phyloP scores from a whole-genome alignment of 345 rosid genomes.

The Triadica sebifera region DNA sequence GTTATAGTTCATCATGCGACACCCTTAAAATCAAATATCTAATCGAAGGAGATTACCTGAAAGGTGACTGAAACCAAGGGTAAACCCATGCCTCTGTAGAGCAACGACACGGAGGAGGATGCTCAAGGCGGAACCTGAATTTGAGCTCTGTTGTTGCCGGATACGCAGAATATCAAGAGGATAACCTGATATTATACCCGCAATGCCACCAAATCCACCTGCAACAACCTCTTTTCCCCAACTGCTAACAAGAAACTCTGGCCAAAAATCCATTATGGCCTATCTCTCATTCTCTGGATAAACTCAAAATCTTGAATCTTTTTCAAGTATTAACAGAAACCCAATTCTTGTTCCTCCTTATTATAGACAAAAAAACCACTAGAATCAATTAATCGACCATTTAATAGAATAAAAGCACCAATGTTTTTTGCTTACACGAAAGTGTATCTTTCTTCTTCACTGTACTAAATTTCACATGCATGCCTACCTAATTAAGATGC shows the following conservation, averaged over 20 bases:
- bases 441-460: too few species aligned
- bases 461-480: too few species aligned
- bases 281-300: slow-evolving; percentile 13
- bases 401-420: too few species aligned
- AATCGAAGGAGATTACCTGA: slow-evolving; percentile 47
- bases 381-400: not conserved
- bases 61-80: slow-evolving; percentile 93
- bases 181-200: slow-evolving; percentile 84
- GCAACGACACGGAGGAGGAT: slow-evolving; percentile 59
- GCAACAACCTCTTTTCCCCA: slow-evolving; percentile 88
- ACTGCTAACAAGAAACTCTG: slow-evolving; percentile 80
- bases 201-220: slow-evolving; percentile 90
- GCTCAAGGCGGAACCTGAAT: slow-evolving; percentile 66
- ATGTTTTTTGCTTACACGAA: too few species aligned
- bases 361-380: not conserved
- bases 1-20: slow-evolving; percentile 18
- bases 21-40: not conserved
- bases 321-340: not conserved
- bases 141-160: slow-evolving; percentile 71
- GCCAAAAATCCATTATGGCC: slow-evolving; percentile 80
- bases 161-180: slow-evolving; percentile 86
- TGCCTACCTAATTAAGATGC: too few species aligned
- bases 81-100: slow-evolving; percentile 87
- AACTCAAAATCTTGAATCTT: not conserved
- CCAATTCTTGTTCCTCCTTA: slow-evolving; percentile 1